Evolutionary conservation across 352 stramenopile species (phyloP).

Genomic region (Phytopythium litorale): DNA sequence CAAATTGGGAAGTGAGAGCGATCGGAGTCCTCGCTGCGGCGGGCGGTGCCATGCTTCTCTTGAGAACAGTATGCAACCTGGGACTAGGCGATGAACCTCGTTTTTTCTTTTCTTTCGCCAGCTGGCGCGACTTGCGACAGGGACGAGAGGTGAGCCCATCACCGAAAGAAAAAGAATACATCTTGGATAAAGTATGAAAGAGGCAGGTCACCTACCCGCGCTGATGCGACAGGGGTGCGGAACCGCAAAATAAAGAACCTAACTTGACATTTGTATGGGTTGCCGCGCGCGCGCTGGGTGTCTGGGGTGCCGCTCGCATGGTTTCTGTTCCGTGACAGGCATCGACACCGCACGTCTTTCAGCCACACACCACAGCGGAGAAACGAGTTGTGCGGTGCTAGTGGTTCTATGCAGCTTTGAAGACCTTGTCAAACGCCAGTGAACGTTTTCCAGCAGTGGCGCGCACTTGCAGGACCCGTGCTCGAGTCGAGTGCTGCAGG

Average conservation of each 20-base stretch:
- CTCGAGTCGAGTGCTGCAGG: no score
- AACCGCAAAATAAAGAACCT: conserved; percentile 10
- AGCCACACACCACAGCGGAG: not conserved
- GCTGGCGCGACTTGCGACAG: not conserved
- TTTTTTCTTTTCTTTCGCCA: not conserved
- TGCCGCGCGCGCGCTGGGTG: not conserved
- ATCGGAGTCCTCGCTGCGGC: not conserved
- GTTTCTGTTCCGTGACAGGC: not conserved
- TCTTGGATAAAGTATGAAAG: conserved; percentile 6
- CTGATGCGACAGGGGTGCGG: not conserved
- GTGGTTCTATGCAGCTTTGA: no score
- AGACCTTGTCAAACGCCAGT: no score
- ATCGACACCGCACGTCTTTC: not conserved
- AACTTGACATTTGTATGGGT: conserved; percentile 5
- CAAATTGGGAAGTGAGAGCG: conserved; percentile 10
- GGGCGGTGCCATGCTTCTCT: not conserved
- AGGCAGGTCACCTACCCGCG: not conserved
- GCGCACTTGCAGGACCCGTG: no score
- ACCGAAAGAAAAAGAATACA: conserved; percentile 9
- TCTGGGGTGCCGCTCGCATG: not conserved
- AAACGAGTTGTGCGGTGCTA: no score
- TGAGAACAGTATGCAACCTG: conserved; percentile 1
- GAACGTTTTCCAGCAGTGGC: no score
- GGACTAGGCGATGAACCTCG: not conserved
- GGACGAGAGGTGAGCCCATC: not conserved